phyloP scores from a whole-genome alignment of 208 protist species.

The Trypanosoma vivax region DNA sequence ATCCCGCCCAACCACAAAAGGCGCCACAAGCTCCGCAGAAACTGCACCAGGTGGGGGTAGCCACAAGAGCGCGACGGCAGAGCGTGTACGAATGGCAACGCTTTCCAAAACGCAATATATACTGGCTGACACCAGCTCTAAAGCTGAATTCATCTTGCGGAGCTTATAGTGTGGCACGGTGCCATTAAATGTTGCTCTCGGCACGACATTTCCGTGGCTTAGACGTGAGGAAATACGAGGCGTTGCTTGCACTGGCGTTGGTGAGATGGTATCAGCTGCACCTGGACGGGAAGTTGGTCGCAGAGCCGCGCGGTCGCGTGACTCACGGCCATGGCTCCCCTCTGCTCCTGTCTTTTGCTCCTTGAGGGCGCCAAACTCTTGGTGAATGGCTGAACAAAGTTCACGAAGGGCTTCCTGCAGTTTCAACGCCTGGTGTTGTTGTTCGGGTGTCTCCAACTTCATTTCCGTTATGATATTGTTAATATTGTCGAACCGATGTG shows the following conservation, averaged over 20 bases:
- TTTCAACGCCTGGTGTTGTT: conserved; percentile 39
- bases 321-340: conserved; percentile 11
- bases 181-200: conserved; percentile 51
- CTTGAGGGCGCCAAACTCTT: conserved; percentile 55
- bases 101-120: conserved; percentile 78
- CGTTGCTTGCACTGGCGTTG: conserved; percentile 2
- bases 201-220: background rate
- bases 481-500: conserved; percentile 39
- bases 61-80: conserved; percentile 73
- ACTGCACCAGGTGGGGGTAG: conserved; percentile 59
- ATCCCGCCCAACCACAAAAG: conserved; percentile 81
- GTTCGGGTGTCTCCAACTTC: conserved; percentile 27
- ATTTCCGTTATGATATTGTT: conserved; percentile 34
- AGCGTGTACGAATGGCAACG: conserved; percentile 63
- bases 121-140: conserved; percentile 75
- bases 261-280: background rate
- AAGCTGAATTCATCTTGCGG: conserved; percentile 52
- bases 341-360: conserved; percentile 18
- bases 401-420: conserved; percentile 42
- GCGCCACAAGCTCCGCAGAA: conserved; percentile 74
- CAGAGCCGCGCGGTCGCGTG: conserved; percentile 23
- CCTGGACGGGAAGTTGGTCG: too few species aligned
- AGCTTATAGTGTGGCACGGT: conserved; percentile 51
- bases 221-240: background rate
- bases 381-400: conserved; percentile 60